phyloP scores from a whole-genome alignment of 1,139 yeast genomes.

The Taiozyma sp. region DNA sequence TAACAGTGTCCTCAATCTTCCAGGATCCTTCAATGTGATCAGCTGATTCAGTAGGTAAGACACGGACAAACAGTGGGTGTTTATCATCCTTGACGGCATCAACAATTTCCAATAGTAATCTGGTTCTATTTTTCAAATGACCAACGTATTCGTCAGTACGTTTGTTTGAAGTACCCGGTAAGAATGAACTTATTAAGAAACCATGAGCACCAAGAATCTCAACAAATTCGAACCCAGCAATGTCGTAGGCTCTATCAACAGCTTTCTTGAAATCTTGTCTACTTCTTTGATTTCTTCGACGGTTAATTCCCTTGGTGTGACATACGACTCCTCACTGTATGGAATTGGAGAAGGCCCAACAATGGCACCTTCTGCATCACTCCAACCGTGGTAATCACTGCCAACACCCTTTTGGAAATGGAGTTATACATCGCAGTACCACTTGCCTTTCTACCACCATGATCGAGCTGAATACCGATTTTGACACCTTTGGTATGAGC shows the following conservation, averaged over 20 bases:
- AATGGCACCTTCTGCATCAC: conserved; percentile 29
- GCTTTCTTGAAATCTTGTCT: conserved; percentile 37
- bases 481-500: conserved; percentile 48
- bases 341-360: conserved; percentile 45
- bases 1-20: conserved; percentile 43
- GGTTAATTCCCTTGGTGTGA: conserved; percentile 33
- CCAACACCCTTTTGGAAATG: conserved; percentile 33
- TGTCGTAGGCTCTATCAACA: conserved; percentile 40
- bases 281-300: conserved; percentile 32
- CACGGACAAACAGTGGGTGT: conserved; percentile 40
- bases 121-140: conserved; percentile 36
- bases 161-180: conserved; percentile 34
- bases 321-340: conserved; percentile 31
- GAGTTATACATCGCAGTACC: conserved; percentile 19
- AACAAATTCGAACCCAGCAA: conserved; percentile 44
- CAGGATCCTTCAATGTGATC: conserved; percentile 35
- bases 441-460: conserved; percentile 50
- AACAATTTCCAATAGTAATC: conserved; percentile 33
- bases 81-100: conserved; percentile 33
- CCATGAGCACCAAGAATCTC: conserved; percentile 54
- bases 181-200: conserved; percentile 38
- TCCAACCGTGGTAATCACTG: conserved; percentile 37
- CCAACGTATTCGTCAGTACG: conserved; percentile 55
- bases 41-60: conserved; percentile 39
- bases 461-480: conserved; percentile 53